Conservation (phyloP, 306 rosid species). For the Adenanthera pavonina region DNA sequence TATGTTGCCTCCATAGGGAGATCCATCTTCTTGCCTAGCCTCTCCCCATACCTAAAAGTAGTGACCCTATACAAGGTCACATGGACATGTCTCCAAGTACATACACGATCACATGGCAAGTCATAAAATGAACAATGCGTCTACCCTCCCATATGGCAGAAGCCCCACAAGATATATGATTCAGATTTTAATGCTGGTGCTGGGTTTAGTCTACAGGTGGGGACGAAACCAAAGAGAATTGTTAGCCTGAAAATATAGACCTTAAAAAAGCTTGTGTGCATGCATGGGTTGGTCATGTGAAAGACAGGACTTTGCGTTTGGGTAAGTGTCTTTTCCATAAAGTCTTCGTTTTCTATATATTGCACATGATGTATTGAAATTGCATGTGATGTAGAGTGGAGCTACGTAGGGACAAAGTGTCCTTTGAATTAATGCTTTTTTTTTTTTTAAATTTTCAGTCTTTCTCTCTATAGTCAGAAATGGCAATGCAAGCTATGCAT, state of each 20-base stretch:
- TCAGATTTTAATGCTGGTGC: conserved; percentile 4
- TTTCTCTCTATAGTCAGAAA: background rate
- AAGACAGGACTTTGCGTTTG: conserved; percentile 16
- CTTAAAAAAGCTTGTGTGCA: background rate
- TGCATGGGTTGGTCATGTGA: conserved; percentile 28
- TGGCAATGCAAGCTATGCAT: background rate
- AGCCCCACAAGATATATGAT: conserved; percentile 23
- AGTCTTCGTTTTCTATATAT: conserved; percentile 9
- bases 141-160: conserved; percentile 25
- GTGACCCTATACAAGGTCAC: conserved; percentile 37
- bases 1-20: background rate
- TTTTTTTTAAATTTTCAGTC: background rate
- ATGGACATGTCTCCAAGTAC: conserved; percentile 37
- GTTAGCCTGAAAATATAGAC: background rate
- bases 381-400: background rate
- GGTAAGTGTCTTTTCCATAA: conserved; percentile 6
- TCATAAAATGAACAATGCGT: background rate
- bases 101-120: conserved; percentile 32
- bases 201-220: background rate
- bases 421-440: background rate
- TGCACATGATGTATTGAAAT: background rate
- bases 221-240: background rate
- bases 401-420: background rate
- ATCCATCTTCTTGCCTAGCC: conserved; percentile 22
- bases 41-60: conserved; percentile 25